Evolutionary conservation across 2,329 filamentous ascomycete species (phyloP), one percentile per base, ranked within the genome.

Genomic region (Triangularia verruculosa): DNA sequence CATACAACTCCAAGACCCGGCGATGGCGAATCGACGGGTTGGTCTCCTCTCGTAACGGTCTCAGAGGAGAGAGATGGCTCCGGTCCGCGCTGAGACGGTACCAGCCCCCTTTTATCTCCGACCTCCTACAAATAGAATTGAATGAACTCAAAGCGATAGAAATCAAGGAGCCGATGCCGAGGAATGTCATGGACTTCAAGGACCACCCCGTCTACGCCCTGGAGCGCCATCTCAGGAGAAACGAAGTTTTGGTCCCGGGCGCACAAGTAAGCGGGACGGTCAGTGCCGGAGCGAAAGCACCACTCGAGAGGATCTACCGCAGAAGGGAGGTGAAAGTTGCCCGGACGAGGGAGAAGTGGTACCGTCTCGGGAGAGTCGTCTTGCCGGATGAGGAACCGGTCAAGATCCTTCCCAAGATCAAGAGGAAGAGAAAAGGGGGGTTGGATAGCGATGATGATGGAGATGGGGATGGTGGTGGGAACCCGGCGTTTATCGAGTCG

Each of bases 1-100:
- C 89, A 0, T 98, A 90, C 77, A 95, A 93, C 70, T 91, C 93
- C 22, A 98, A 98, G 76, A 97, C 93, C 0, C 85, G 91, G 22
- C 92, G 88, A 67, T 77, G 85, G 64, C 87, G 95, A n/a, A 83
- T 99, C 1, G 95, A 98, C 62, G 71, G 71, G 3, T 43, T 28
- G 12, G 53, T 62, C 27, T 24, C 61, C 25, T 25, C 52, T 58
- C 12, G 22, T 43, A 20, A 57, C 47, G 5, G 53, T 22, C 4
- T 34, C 52, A 54, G 15, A 15, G 12, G 51, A 27, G 3, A 52
- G 43, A 8, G 66, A 32, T 70, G 69, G 69, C 67, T 66, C 61
- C 64, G 66, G 32, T 63, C 39, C n/a, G 53, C 62, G 12, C 27
- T 70, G 78, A 0, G 70, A 62, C 39, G 78, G 17, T 89, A 83